Percentiles rank a stretch among this genome's conserved stretches.
Evolutionary conservation across 352 stramenopile genomes (phyloP).

Genomic region (Phytophthora ohioensis): DNA sequence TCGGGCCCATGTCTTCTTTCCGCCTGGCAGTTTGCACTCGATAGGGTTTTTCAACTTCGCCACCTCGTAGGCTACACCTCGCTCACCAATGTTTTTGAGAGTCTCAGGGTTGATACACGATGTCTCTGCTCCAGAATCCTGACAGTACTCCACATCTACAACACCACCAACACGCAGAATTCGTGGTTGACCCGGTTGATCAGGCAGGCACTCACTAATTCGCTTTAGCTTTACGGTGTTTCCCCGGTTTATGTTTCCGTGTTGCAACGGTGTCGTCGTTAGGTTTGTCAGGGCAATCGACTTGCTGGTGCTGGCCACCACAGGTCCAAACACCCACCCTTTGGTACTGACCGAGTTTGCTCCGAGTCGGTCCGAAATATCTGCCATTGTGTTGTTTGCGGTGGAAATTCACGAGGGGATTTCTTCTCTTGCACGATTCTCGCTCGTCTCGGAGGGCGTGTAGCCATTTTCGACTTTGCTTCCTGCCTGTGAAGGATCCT

Average conservation of each 20-base stretch:
- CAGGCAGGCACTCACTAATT: slow-evolving; percentile 20
- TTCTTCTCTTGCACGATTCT: slow-evolving; percentile 1
- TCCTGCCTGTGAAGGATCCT: not conserved
- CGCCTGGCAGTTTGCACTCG: slow-evolving; percentile 20
- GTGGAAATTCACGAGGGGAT: not conserved
- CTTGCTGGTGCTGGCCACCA: slow-evolving; percentile 23
- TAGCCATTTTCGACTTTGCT: too few species aligned
- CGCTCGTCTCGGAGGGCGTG: not conserved
- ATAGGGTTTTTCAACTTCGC: not conserved
- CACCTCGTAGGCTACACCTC: slow-evolving; percentile 6
- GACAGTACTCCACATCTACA: slow-evolving; percentile 17
- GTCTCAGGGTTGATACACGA: slow-evolving; percentile 28
- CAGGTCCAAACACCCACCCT: slow-evolving; percentile 26
- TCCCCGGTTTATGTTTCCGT: slow-evolving; percentile 11
- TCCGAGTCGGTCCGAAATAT: slow-evolving; percentile 23
- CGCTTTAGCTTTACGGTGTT: slow-evolving; percentile 19
- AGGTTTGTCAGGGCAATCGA: not conserved
- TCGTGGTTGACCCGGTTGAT: not conserved
- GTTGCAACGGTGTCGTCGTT: not conserved
- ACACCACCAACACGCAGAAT: slow-evolving; percentile 13
- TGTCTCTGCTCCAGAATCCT: slow-evolving; percentile 20
- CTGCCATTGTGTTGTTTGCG: not conserved
- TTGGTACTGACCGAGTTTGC: not conserved
- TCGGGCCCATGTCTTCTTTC: slow-evolving; percentile 3
- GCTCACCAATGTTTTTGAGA: slow-evolving; percentile 10